Conservation (phyloP, 352 stramenopile genomes). For the Phytophthora europaea region DNA sequence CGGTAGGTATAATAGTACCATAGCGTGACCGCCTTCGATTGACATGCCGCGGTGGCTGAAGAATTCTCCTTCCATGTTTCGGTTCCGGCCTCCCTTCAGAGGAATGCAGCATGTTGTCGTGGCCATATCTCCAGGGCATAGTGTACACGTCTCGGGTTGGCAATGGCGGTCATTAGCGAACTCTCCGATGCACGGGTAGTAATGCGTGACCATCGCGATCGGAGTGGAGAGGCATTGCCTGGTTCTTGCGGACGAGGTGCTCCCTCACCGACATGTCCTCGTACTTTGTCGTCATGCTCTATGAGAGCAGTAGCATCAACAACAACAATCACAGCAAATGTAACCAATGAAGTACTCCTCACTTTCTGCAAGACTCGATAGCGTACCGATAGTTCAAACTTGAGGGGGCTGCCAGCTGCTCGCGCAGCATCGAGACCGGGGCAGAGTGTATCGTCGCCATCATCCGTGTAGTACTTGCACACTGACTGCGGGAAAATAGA, state of each 20-base stretch:
- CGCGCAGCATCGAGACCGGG: conserved; percentile 66
- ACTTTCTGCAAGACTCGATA: not conserved
- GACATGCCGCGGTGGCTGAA: conserved; percentile 85
- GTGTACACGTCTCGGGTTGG: conserved; percentile 65
- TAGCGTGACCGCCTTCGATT: conserved; percentile 82
- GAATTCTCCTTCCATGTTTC: conserved; percentile 89
- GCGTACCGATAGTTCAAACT: conserved; percentile 71
- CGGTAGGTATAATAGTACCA: conserved; percentile 49
- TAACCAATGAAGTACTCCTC: not conserved
- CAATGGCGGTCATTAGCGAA: conserved; percentile 73
- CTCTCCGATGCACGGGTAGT: conserved; percentile 79
- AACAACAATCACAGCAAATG: not conserved
- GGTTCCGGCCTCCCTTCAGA: conserved; percentile 71
- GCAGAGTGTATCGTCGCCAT: conserved; percentile 73
- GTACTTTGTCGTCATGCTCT: conserved; percentile 86
- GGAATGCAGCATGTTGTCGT: conserved; percentile 86
- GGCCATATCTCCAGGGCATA: conserved; percentile 80
- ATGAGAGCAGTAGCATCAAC: not conserved
- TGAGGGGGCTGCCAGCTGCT: conserved; percentile 65
- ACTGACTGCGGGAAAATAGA: conserved; percentile 77
- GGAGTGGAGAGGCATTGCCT: conserved; percentile 83
- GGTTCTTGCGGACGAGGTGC: conserved; percentile 76
- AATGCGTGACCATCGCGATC: conserved; percentile 81
- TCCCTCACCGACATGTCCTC: conserved; percentile 84
- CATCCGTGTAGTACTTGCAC: conserved; percentile 75